A percentile compares a stretch with the other conserved stretches of the same genome.
phyloP scores from a whole-genome alignment of 352 stramenopile genomes.

The Pythium oligandrum region DNA sequence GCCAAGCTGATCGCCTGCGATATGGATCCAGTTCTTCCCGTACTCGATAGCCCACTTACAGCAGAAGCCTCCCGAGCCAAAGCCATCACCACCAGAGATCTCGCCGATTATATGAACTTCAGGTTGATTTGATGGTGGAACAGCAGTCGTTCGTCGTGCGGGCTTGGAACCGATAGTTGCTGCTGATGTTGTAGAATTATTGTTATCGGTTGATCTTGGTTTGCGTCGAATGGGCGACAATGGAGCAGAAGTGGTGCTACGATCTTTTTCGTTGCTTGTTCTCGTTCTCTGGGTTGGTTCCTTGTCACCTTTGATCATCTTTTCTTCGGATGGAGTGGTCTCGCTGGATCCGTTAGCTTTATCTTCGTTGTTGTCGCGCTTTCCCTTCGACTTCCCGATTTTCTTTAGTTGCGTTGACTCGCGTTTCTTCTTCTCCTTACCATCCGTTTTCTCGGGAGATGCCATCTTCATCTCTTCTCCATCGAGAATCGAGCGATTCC shows the following conservation, averaged over 20 bases:
- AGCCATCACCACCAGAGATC: conserved; percentile 50
- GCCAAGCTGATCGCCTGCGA: conserved; percentile 50
- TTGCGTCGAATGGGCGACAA: conserved; percentile 16
- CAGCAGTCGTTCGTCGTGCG: conserved; percentile 1
- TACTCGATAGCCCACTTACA: conserved; percentile 75
- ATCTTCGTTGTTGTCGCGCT: no score
- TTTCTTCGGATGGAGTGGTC: no score
- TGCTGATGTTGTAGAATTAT: no score
- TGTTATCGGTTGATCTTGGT: no score
- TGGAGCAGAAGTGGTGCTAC: not conserved
- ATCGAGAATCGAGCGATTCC: conserved; percentile 3
- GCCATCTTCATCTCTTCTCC: conserved; percentile 6
- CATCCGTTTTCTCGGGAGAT: conserved; percentile 3
- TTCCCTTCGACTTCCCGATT: not conserved
- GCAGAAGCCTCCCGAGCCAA: conserved; percentile 34
- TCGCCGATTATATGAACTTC: conserved; percentile 73
- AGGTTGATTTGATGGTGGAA: conserved; percentile 40
- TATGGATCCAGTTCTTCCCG: conserved; percentile 46
- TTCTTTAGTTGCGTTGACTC: conserved; percentile 14
- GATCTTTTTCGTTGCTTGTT: conserved; percentile 2
- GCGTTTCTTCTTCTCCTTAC: conserved; percentile 9
- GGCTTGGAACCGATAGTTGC: not conserved
- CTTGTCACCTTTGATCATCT: no score
- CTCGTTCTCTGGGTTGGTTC: not conserved
- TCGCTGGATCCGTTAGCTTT: no score